Evolutionary conservation across 345 rosid genomes (phyloP).

Genomic region (Geranium brycei): DNA sequence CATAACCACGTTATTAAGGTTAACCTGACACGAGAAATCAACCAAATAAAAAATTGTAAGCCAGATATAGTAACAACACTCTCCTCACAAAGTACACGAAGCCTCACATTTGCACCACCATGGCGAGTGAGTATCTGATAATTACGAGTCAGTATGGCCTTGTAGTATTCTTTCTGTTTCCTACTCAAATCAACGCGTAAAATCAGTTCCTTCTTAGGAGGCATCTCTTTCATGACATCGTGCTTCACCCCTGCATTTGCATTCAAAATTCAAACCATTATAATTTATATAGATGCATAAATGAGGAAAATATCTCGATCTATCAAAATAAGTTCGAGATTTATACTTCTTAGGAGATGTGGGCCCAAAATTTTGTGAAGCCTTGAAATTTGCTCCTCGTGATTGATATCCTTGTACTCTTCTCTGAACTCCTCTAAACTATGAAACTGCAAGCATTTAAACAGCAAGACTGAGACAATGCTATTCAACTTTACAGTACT

Average conservation of each 20-base stretch:
- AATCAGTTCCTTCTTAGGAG: conserved; percentile 98
- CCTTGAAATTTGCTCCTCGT: conserved; percentile 91
- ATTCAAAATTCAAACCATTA: conserved; percentile 10
- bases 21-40: conserved; percentile 42
- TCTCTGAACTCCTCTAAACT: conserved; percentile 95
- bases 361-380: conserved; percentile 98
- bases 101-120: conserved; percentile 79
- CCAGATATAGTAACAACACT: not conserved
- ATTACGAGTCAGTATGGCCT: conserved; percentile 90
- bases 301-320: too few relatives aligned
- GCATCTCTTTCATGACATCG: conserved; percentile 96
- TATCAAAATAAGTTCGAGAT: conserved; percentile 12
- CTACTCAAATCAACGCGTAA: conserved; percentile 85
- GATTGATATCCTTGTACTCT: conserved; percentile 93
- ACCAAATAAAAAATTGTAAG: conserved; percentile 2
- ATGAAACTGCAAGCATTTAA: conserved; percentile 53
- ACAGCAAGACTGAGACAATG: conserved; percentile 9
- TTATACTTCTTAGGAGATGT: conserved; percentile 88
- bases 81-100: not conserved
- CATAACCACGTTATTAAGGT: conserved; percentile 95
- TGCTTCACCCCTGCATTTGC: conserved; percentile 79
- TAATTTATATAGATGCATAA: not conserved
- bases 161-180: conserved; percentile 95
- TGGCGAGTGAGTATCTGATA: conserved; percentile 81
- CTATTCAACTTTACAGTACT: not conserved